A percentile compares a stretch with the other conserved stretches of the same genome.
phyloP scores from a whole-genome alignment of 768 basidiomycete genomes.

The Boletus rubroflammeus region DNA sequence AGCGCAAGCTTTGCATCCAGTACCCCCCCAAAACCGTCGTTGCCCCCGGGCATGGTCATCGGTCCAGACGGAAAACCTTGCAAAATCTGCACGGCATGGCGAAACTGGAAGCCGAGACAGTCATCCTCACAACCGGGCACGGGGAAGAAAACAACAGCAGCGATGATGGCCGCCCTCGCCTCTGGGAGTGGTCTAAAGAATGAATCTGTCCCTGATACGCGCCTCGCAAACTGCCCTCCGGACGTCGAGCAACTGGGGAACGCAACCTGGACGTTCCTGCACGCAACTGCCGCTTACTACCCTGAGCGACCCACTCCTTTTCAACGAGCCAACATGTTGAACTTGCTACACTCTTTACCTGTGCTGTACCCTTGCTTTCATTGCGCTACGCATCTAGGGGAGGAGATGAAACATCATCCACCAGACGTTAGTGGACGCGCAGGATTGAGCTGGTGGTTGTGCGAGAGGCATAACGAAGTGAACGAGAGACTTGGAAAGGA shows the following conservation, averaged over 20 bases:
- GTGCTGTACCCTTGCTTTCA: constrained; percentile 83
- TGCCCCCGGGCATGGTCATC: constrained; percentile 82
- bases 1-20: constrained; percentile 3
- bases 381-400: constrained; percentile 81
- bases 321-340: constrained; percentile 82
- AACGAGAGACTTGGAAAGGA: constrained; percentile 84
- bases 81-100: constrained; percentile 85
- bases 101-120: constrained; percentile 54
- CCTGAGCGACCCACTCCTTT: constrained; percentile 72
- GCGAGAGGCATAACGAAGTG: constrained; percentile 90
- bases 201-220: constrained; percentile 34
- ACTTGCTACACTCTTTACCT: constrained; percentile 73
- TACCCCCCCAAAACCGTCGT: constrained; percentile 17
- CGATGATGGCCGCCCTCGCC: constrained; percentile 34
- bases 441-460: constrained; percentile 80
- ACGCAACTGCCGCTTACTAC: constrained; percentile 94
- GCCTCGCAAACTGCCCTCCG: constrained; percentile 74
- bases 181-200: constrained; percentile 28
- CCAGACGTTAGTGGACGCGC: constrained; percentile 75
- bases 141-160: constrained; percentile 31
- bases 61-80: constrained; percentile 95
- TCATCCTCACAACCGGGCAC: constrained; percentile 28
- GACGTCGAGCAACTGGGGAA: constrained; percentile 87
- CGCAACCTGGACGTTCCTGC: constrained; percentile 96
- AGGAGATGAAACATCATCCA: constrained; percentile 59